phyloP scores from a whole-genome alignment of 1,284 basidiomycete species.

The Coniferiporia sulphurascens region DNA sequence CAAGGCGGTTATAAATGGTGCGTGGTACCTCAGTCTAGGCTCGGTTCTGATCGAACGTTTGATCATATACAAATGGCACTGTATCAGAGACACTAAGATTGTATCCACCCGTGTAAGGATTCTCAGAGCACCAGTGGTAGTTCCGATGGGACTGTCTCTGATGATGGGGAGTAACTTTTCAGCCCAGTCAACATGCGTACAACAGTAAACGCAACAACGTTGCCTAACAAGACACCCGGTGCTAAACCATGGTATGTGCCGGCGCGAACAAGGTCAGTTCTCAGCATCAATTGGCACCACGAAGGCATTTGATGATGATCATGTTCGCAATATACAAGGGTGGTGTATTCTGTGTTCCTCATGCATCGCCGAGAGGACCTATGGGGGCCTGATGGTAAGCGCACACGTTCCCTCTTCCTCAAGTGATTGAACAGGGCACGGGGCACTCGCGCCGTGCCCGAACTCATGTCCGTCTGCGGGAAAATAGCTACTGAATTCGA shows the following conservation, averaged over 20 bases:
- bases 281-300: not conserved
- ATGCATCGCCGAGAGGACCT: slow-evolving; percentile 61
- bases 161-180: not conserved
- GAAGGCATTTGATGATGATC: not conserved
- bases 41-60: not conserved
- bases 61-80: not conserved
- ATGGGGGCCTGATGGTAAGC: slow-evolving; percentile 60
- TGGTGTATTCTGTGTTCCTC: slow-evolving; percentile 46
- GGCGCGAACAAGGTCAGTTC: slow-evolving; percentile 41
- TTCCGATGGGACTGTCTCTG: not conserved
- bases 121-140: too few species aligned
- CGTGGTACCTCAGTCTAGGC: not conserved
- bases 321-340: not conserved
- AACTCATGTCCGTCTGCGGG: too few species aligned
- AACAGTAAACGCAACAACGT: slow-evolving; percentile 38
- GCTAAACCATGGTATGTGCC: slow-evolving; percentile 51
- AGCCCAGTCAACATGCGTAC: slow-evolving; percentile 49
- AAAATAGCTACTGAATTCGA: slow-evolving; percentile 37
- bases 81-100: slow-evolving; percentile 50
- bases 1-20: slow-evolving; percentile 37
- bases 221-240: slow-evolving; percentile 38
- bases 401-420: not conserved
- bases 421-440: not conserved
- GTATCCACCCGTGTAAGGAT: slow-evolving; percentile 52
- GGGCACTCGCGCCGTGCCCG: too few species aligned